phyloP scores from a whole-genome alignment of 2,329 filamentous ascomycete species.

The Penicillium sp. region DNA sequence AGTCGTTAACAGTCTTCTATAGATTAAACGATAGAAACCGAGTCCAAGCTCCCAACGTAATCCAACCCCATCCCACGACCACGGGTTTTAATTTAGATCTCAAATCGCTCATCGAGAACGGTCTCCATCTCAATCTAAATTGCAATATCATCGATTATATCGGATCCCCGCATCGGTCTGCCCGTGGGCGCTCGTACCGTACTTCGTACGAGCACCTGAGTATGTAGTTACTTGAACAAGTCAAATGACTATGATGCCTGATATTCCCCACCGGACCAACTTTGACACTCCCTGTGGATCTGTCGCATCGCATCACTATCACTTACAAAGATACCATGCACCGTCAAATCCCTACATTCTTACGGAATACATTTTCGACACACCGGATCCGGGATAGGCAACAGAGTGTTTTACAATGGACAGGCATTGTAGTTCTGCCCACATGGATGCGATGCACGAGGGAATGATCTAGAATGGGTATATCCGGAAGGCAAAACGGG shows the following conservation, averaged over 20 bases:
- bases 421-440: neutral
- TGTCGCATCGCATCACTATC: neutral
- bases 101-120: neutral
- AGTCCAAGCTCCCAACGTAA: neutral
- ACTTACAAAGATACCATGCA: neutral
- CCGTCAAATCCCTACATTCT: neutral
- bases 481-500: neutral
- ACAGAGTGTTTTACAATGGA: neutral
- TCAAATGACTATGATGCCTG: neutral
- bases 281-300: neutral
- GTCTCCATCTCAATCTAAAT: neutral
- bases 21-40: neutral
- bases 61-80: no score
- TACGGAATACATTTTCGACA: neutral
- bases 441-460: neutral
- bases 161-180: neutral
- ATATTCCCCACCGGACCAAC: neutral
- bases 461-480: slow-evolving; percentile 2
- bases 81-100: neutral
- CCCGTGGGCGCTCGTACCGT: neutral
- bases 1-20: no score
- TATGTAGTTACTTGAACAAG: neutral
- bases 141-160: neutral
- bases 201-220: neutral
- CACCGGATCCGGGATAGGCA: neutral